Base-by-base conservation (phyloP, 176 grass and related monocot species). In the Chloris gayana region DNA sequence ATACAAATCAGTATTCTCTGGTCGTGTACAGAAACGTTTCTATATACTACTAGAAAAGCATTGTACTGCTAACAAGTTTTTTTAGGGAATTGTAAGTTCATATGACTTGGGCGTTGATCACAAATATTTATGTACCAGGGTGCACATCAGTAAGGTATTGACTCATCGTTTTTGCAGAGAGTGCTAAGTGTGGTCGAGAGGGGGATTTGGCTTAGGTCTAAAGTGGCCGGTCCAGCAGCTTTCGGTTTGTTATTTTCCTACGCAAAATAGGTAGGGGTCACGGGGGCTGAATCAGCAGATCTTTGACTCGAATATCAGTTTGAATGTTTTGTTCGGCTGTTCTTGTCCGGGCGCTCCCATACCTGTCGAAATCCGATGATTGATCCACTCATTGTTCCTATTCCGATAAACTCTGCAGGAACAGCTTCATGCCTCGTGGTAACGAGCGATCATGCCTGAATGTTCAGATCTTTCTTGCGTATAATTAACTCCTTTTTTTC, bases 221-320 rank as follows among this genome's bases (percentile, higher is more conserved):
- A 15, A 21, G 53, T 44, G 44, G 35, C 9, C 58, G 66, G 34
- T 9, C 27, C 8, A n/a, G 86, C 80, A 85, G 82, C 87, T 85
- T 81, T 81, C 82, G 82, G 82, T 37, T 74, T 21, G 72, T 66
- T 49, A 13, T 46, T 76, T 56, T 81, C 35, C 63, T 71, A 47
- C 26, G 64, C 62, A 56, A 19, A 60, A 61, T 61, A 61, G 58
- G 58, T 29, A 5, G 46, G 30, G 70, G 64, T 0, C 82, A 41
- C 7, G 31, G 78, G 78, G 47, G 72, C 26, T 77, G 72, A 70
- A 71, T 59, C 29, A 71, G 77, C 82, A 81, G 65, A 89, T 85
- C 87, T 89, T 85, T 89, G 87, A 85, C 82, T 35, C 71, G 54
- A 64, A 88, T 84, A 64, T 69, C 70, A 30, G 53, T 13, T 29